A percentile compares a stretch with the other conserved stretches of the same genome.
These are phyloP conservation scores for Rhodotorula sp. DNA, from an alignment of 1,284 basidiomycete genomes.

Conservation along the genomic window DNA sequence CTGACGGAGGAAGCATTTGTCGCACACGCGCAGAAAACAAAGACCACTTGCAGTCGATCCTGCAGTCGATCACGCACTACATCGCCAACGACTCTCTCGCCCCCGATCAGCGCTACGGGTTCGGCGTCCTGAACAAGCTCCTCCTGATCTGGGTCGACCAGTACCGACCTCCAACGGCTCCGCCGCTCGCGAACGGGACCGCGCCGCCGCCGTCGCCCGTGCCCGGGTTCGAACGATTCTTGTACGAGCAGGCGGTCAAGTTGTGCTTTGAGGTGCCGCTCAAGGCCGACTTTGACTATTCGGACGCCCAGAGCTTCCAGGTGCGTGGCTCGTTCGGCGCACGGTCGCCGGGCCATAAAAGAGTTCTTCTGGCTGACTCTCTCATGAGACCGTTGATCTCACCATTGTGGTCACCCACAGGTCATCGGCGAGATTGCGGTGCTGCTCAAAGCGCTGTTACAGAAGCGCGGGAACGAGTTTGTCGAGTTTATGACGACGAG, in stretches of 20 bases:
- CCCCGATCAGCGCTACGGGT: conserved; percentile 72
- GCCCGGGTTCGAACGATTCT: conserved; percentile 88
- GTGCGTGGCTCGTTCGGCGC: conserved; percentile 55
- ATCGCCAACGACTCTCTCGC: conserved; percentile 73
- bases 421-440: conserved; percentile 83
- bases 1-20: not conserved
- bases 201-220: conserved; percentile 54
- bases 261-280: conserved; percentile 80
- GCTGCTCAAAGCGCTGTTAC: conserved; percentile 75
- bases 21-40: conserved; percentile 65
- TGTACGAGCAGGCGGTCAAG: conserved; percentile 85
- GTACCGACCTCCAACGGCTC: conserved; percentile 15
- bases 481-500: conserved; percentile 74
- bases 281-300: conserved; percentile 76
- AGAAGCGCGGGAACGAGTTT: conserved; percentile 78
- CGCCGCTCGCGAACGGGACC: conserved; percentile 37
- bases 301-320: conserved; percentile 78
- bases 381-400: no score
- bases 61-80: conserved; percentile 61
- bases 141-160: conserved; percentile 72
- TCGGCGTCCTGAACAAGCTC: conserved; percentile 69
- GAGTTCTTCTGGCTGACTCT: no score
- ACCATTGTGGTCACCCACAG: conserved; percentile 53
- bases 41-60: conserved; percentile 72
- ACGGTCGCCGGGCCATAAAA: no score